These are phyloP conservation scores for Aspergillus calidoustus DNA, from an alignment of 2,329 filamentous ascomycete species.

Conservation along the genomic window DNA sequence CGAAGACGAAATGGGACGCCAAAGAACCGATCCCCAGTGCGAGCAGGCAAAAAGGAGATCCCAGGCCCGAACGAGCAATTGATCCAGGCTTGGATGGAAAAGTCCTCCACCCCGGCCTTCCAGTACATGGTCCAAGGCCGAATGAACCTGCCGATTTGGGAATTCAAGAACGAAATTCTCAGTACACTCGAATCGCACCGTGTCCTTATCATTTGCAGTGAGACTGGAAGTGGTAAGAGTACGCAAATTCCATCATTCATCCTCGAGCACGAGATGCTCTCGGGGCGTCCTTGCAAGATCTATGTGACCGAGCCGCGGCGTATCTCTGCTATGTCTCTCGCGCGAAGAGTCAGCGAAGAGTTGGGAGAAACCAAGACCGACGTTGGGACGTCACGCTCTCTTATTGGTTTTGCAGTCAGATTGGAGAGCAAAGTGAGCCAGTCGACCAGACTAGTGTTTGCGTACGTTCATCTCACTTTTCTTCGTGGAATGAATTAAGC, in stretches of 20 bases:
- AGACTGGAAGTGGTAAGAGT: constrained; percentile 96
- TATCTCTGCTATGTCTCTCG: constrained; percentile 94
- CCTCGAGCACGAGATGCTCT: constrained; percentile 81
- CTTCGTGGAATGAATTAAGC: constrained; percentile 1
- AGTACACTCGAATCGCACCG: constrained; percentile 77
- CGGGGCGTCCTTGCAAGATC: constrained; percentile 83
- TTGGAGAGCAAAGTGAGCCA: constrained; percentile 84
- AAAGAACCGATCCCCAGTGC: constrained; percentile 33
- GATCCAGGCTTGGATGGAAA: constrained; percentile 57
- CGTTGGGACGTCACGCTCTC: constrained; percentile 77
- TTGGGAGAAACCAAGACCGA: constrained; percentile 83
- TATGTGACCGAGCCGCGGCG: constrained; percentile 94
- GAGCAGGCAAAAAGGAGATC: constrained; percentile 28
- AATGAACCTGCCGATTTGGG: constrained; percentile 86
- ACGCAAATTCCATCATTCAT: constrained; percentile 96
- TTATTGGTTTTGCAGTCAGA: constrained; percentile 93
- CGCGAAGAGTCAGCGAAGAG: constrained; percentile 91
- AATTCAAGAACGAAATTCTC: constrained; percentile 78
- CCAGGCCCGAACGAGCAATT: constrained; percentile 46
- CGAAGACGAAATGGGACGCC: constrained; percentile 53
- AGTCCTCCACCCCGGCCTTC: constrained; percentile 60
- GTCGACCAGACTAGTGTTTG: constrained; percentile 85
- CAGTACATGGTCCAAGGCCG: constrained; percentile 79
- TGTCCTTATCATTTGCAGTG: constrained; percentile 91
- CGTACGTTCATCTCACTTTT: constrained; percentile 56